Base-by-base conservation (phyloP, 1,284 basidiomycete species). In the Trichosporon sp. region DNA sequence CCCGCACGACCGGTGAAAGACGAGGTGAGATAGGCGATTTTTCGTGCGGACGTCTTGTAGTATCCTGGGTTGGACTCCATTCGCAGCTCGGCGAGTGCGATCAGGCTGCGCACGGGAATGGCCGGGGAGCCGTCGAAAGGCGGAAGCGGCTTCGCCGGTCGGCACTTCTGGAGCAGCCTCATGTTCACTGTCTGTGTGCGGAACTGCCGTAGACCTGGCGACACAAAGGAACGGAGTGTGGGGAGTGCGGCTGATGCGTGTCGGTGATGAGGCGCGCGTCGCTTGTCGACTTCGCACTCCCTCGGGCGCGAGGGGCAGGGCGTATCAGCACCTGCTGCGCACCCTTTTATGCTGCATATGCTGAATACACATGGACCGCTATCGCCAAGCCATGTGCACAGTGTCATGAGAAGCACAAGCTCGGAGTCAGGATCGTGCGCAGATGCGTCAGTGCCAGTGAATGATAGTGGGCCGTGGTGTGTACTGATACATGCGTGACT, bases 401-500 rank as follows among this genome's bases (percentile, higher is more conserved):
- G 51, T 10, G 51, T 19, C 21, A n/a, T 10, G 19, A 54, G n/a
- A 54, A 54, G 51, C 51, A 21, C 51, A 54, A 19, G 51, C 51
- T 16, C 6, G 2, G 8, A 21, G 6, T 19, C 51, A 19, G 19
- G 19, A 54, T 21, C 21, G 51, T 26, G 51, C 51, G 8, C 43
- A n/a, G 11, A 46, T 46, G 16, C 16, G 14, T 11, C 16, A 7
- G 19, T 63, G 5, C 14, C 14, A 8, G 14, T 14, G 6, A 63
- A 5, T 31, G 11, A 35, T 8, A 61, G 11, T 35, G 31, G 21
- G 2, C 12, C 4, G 8, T 14, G 31, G 8, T 16, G 1, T 1
- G 16, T 35, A 63, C 6, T 37, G 59, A 63, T 63, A 63, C 59
- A 63, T 63, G 59, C 21, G 4, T n/a, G 31, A n/a, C 31, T 63